Base-by-base conservation (phyloP, 768 basidiomycete genomes). In the Lentinula sp. region DNA sequence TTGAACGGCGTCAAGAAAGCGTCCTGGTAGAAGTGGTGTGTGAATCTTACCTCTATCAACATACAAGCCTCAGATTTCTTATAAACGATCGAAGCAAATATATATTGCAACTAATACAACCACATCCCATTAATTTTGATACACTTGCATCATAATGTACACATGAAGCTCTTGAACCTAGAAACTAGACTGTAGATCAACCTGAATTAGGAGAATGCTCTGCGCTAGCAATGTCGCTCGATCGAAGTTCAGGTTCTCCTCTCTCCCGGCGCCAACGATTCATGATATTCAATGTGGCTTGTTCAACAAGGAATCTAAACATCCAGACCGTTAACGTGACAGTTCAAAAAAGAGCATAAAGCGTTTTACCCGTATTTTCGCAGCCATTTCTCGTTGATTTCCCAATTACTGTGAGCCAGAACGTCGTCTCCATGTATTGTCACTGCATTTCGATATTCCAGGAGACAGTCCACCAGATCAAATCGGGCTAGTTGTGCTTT, bases 261-360 rank as follows among this genome's bases (percentile, higher is more conserved):
- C 93, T 80, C 65, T 92, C 89, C 62, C 83, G 78, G 63, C 95
- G 81, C 95, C 95, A 97, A n/a, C 86, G 83, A 72, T 98, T 97
- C 46, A 85, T 80, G 58, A 88, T 84, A 35, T 70, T 80, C 51
- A 95, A 72, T 0, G 89, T 89, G 2, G 82, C 76, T 39, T 81
- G 80, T 63, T 95, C 93, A 39, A 93, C 80, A 61, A 98, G 79
- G 71, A 88, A 91, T 15, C 40, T 64, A 53, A 63, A 58, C 51
- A 58, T 48, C 32, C 56, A 49, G 43, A 21, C 15, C 15, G 59
- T 50, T 31, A 16, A 18, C 37, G 16, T 58, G 35, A 54, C 15
- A 34, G 35, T 45, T 5, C 28, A 40, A 1, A 3, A 40, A 15
- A 6, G 32, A 43, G 50, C 37, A 57, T 13, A 43, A 3, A 34